Evolutionary conservation across 306 rosid species (phyloP), one percentile per base, ranked within the genome.

Genomic region (Pyrus betulifolia): DNA sequence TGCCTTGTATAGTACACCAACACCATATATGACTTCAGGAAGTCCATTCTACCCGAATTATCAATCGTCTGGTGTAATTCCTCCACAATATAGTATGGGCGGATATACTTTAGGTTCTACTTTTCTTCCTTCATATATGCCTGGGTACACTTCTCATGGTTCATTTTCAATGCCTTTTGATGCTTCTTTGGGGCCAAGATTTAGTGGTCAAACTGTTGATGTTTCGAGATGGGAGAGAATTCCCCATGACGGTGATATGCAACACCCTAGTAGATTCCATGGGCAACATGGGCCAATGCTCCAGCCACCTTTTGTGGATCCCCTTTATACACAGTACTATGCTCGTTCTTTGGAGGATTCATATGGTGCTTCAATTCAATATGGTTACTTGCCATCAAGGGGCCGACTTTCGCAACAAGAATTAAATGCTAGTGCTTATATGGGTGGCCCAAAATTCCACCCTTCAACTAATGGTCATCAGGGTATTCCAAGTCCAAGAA

Each of bases 71-170:
- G 79, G 82, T 62, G 54, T 80, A 30, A 74, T 76, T 77, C 49
- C 82, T 72, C 79, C 86, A 27, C 92, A 86, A 69, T 85, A 81
- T 77, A 74, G 80, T 46, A 40, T 79, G 72, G 83, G 89, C 17
- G 92, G 89, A 71, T 90, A 86, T 86, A 81, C 81, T 59, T 3
- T 82, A 51, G 77, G 83, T 80, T 80, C 87, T 74, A 31, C 87
- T 58, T 33, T 58, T 70, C 74, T 78, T 61, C 81, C 83, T 14
- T 85, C 88, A 11, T 85, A 70, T 77, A 74, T 88, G 81, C 70
- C 87, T 74, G 88, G 87, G 44, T 90, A 86, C 71, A 67, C 83
- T 78, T 73, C 87, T 33, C 91, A 80, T 31, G 87, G 87, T 63
- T 80, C 80, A 42, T 66, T 83, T 22, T 85, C 92, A 68, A 71